Percentiles rank a stretch among this genome's conserved stretches.
These are phyloP conservation scores for Aspergillus neoniger DNA, from an alignment of 2,329 filamentous ascomycete species.

Conservation along the genomic window DNA sequence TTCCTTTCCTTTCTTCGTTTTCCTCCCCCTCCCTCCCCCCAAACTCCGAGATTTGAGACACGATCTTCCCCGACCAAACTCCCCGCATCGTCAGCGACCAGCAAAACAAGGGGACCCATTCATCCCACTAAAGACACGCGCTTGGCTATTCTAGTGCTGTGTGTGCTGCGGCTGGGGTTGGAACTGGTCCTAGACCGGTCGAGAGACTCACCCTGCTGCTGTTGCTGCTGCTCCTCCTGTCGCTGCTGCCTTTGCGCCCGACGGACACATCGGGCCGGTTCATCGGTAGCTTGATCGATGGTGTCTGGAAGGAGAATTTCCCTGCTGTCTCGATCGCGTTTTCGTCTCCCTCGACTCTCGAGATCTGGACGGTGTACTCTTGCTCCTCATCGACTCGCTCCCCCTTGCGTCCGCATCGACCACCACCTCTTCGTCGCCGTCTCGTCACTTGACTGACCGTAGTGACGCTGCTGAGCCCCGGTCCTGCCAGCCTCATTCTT, in stretches of 20 bases:
- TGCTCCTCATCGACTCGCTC: background rate
- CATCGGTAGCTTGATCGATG: slow-evolving; percentile 19
- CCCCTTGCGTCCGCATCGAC: slow-evolving; percentile 19
- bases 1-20: background rate
- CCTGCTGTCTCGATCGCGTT: slow-evolving; percentile 15
- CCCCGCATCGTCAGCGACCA: background rate
- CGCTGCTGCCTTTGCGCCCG: slow-evolving; percentile 23
- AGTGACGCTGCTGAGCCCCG: slow-evolving; percentile 3
- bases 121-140: background rate
- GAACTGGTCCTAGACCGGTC: background rate
- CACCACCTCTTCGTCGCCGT: background rate
- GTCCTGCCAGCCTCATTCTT: slow-evolving; percentile 4
- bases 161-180: background rate
- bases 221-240: background rate
- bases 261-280: slow-evolving; percentile 20
- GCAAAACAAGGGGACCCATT: background rate
- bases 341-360: slow-evolving; percentile 6
- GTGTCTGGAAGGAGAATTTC: slow-evolving; percentile 21
- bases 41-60: background rate
- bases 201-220: background rate
- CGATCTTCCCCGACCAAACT: background rate
- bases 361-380: slow-evolving; percentile 8
- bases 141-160: background rate
- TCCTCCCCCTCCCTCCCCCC: background rate
- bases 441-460: slow-evolving; percentile 11